phyloP scores from a whole-genome alignment of 2,329 filamentous ascomycete species.

The Leptoxyphium fumago region DNA sequence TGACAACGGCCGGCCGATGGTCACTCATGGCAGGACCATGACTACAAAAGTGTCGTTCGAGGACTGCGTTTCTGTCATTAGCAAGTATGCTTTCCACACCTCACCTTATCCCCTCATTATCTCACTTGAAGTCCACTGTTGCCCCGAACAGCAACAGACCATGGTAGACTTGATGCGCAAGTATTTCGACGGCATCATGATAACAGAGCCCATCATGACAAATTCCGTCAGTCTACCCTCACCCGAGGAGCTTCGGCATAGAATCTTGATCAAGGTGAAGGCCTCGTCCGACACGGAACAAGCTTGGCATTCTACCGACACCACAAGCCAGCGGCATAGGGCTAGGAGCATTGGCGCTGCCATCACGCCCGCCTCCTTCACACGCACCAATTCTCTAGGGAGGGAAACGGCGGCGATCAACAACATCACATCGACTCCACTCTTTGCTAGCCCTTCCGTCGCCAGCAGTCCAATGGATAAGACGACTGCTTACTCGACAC shows the following conservation, averaged over 20 bases:
- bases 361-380: conserved; percentile 26
- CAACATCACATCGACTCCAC: conserved; percentile 24
- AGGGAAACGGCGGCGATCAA: conserved; percentile 29
- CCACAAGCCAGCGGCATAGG: conserved; percentile 21
- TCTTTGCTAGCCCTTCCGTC: conserved; percentile 38
- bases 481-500: conserved; percentile 29
- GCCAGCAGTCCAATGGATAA: conserved; percentile 35
- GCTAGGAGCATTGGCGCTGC: conserved; percentile 65
- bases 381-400: conserved; percentile 48
- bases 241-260: conserved; percentile 69
- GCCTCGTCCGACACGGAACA: conserved; percentile 50
- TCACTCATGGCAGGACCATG: conserved; percentile 80
- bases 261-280: conserved; percentile 90
- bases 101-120: conserved; percentile 85
- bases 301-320: conserved; percentile 22
- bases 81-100: conserved; percentile 81
- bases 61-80: conserved; percentile 84
- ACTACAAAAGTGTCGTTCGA: conserved; percentile 80
- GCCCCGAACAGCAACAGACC: conserved; percentile 59
- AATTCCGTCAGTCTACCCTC: conserved; percentile 59
- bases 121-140: conserved; percentile 92
- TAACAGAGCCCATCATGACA: conserved; percentile 59
- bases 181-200: conserved; percentile 64
- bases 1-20: conserved; percentile 68
- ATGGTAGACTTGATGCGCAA: conserved; percentile 87